Evolutionary conservation across 2,329 filamentous ascomycete genomes (phyloP).

Genomic region (Remersonia thermophila): DNA sequence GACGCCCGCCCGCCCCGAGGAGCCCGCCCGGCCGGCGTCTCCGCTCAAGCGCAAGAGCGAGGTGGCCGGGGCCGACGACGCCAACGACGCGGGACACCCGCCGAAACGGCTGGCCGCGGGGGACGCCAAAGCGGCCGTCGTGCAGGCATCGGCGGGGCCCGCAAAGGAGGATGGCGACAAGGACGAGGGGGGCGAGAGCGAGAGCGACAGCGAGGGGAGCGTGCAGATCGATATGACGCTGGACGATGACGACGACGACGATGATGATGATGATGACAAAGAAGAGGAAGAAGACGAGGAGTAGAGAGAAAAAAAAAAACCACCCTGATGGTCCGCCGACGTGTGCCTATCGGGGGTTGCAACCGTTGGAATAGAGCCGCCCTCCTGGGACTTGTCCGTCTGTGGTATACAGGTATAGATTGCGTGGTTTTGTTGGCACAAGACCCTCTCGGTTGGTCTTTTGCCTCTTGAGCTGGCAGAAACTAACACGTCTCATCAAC

Average conservation of each 20-base stretch:
- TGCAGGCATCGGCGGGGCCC: slow-evolving; percentile 6
- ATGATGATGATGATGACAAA: slow-evolving; percentile 21
- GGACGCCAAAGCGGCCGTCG: slow-evolving; percentile 3
- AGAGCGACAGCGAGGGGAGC: slow-evolving; percentile 38
- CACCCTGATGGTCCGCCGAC: not conserved
- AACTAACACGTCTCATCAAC: too few species aligned
- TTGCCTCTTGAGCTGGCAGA: too few species aligned
- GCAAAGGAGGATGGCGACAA: not conserved
- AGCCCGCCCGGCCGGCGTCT: slow-evolving; percentile 4
- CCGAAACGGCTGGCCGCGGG: slow-evolving; percentile 10
- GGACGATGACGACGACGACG: slow-evolving; percentile 38
- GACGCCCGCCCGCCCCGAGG: not conserved
- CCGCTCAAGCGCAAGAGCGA: slow-evolving; percentile 30
- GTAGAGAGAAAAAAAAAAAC: not conserved
- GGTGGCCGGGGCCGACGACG: slow-evolving; percentile 24
- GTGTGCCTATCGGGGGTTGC: too few species aligned
- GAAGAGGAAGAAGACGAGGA: slow-evolving; percentile 16
- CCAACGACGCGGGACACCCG: slow-evolving; percentile 15
- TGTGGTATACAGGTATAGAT: too few species aligned
- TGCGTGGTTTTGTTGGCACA: too few species aligned
- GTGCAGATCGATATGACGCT: slow-evolving; percentile 49
- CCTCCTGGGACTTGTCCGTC: too few species aligned
- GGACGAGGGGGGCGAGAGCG: slow-evolving; percentile 19
- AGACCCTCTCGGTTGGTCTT: too few species aligned
- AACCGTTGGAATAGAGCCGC: too few species aligned